Evolutionary conservation across 2,329 filamentous ascomycete genomes (phyloP), one percentile per base, ranked within the genome.

Genomic region (Pyrenochaeta sp.): DNA sequence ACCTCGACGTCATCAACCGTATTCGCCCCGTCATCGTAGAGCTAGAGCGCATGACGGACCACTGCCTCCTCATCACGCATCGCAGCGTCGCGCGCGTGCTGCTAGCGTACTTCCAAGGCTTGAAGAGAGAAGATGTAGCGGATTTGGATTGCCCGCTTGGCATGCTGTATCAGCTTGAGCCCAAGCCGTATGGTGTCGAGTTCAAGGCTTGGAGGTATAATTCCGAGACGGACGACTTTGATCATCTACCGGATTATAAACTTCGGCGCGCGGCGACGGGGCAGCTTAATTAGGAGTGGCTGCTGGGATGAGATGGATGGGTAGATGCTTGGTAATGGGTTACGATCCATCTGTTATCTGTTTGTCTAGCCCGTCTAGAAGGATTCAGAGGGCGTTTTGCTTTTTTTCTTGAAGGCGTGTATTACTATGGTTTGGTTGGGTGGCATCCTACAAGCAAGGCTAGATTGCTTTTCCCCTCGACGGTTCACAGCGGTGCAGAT

Each of bases 171-270:
- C 91, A 93, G 67, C 90, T 99, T 47, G 94, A 99, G 78, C 95
- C 95, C 34, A 97, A 97, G 83, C 95, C 95, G 0, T 99, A 99
- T 67, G 95, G 95, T 13, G 93, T 97, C 57, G 94, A 97, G 60
- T 97, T 98, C 81, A 94, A 96, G 76, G 94, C 93, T 0, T 99
- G 96, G 82, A 87, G 89, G 60, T 99, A 97, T 81, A 91, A 97
- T 73, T 86, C 91, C 61, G 82, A 85, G 2, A 86, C 81, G 22
- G 88, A 90, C 62, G 92, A 90, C 85, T 99, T 99, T 70, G 88
- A 95, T 58, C 89, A 95, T 74, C 80, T 96, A 45, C 91, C 90
- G n/a, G 85, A 93, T 71, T 98, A 95, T 79, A 88, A 90, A 77
- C 85, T 95, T 30, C 86, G 86, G 63, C 85, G 85, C 69, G 86